phyloP scores from a whole-genome alignment of 176 grass and related monocot species.

The Puya raimondii region DNA sequence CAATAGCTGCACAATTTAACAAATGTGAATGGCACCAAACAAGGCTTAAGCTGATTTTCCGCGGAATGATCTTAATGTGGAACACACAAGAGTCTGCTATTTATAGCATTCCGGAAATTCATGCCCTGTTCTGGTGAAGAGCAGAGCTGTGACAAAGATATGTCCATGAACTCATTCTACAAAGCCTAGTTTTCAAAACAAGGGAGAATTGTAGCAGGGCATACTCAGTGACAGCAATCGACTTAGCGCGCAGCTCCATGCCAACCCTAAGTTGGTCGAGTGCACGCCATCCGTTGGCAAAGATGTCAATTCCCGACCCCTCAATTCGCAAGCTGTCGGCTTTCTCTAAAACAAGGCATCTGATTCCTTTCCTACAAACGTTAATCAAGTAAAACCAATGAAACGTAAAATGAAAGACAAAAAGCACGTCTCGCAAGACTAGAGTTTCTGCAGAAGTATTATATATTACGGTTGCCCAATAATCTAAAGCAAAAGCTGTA shows the following conservation, averaged over 20 bases:
- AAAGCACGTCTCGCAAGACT: not conserved
- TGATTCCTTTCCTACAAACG: conserved; percentile 38
- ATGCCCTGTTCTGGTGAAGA: too few species aligned
- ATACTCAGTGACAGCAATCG: conserved; percentile 17
- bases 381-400: not conserved
- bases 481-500: too few species aligned
- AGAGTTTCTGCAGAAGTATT: not conserved
- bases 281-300: conserved; percentile 42
- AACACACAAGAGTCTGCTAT: too few species aligned
- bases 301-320: conserved; percentile 28
- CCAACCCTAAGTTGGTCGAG: conserved; percentile 32
- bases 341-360: conserved; percentile 42
- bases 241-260: conserved; percentile 17
- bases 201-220: too few species aligned
- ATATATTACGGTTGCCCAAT: not conserved
- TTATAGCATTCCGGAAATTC: too few species aligned
- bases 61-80: too few species aligned
- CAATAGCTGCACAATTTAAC: too few species aligned
- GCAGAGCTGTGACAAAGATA: not conserved
- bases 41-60: too few species aligned
- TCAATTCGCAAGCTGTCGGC: conserved; percentile 18
- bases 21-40: too few species aligned
- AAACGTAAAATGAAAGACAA: not conserved
- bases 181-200: not conserved
- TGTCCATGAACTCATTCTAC: not conserved